Conservation (phyloP, 2,329 filamentous ascomycete genomes). For the Venturia asperata region DNA sequence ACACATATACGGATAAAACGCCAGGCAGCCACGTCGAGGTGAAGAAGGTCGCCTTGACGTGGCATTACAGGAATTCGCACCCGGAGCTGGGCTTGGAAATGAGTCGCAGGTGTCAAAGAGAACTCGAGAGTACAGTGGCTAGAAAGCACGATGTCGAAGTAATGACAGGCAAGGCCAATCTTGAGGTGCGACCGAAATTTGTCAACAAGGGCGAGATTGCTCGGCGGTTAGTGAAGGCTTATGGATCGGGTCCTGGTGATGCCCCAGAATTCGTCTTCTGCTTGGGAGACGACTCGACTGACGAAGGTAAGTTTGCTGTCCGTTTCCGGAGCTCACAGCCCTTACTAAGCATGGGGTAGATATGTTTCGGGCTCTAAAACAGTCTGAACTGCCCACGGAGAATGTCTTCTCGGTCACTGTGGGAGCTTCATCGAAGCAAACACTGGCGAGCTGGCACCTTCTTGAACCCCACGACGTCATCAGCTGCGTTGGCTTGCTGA, state of each 20-base stretch:
- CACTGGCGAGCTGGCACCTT: constrained; percentile 82
- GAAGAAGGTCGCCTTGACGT: constrained; percentile 89
- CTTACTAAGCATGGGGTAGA: constrained; percentile 38
- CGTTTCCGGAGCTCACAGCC: not conserved
- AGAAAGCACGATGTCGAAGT: constrained; percentile 77
- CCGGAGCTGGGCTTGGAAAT: constrained; percentile 77
- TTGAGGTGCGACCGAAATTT: constrained; percentile 92
- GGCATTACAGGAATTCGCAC: constrained; percentile 92
- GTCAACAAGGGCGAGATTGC: constrained; percentile 98
- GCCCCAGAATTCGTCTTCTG: constrained; percentile 70
- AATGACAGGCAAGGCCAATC: constrained; percentile 92
- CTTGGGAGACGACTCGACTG: constrained; percentile 90
- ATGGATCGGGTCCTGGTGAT: constrained; percentile 40
- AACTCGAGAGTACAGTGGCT: constrained; percentile 68
- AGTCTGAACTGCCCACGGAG: constrained; percentile 49
- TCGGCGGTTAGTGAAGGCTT: constrained; percentile 70
- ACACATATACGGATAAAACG: constrained; percentile 79
- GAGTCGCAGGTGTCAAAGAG: constrained; percentile 71
- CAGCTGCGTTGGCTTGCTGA: constrained; percentile 42
- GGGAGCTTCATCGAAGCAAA: constrained; percentile 85
- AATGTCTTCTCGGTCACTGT: constrained; percentile 88
- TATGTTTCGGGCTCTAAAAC: constrained; percentile 73
- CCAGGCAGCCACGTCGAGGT: constrained; percentile 85
- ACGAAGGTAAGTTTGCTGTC: constrained; percentile 63
- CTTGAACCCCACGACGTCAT: constrained; percentile 64